Percentiles rank a stretch among this genome's conserved stretches.
These are phyloP conservation scores for Cercospora citrullina DNA, from an alignment of 2,329 filamentous ascomycete genomes.

Conservation along the genomic window DNA sequence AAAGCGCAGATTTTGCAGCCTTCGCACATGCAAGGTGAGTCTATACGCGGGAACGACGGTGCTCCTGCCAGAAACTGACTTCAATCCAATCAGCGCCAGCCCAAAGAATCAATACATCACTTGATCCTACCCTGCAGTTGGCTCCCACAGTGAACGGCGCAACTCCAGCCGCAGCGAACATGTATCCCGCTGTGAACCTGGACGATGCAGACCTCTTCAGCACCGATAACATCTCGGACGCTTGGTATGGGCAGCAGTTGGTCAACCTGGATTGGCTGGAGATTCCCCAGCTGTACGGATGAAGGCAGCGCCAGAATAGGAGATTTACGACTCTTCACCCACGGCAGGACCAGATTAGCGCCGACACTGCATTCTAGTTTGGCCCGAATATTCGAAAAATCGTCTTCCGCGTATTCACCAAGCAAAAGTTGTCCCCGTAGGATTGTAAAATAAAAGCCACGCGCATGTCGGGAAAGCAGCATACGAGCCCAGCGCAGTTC, in stretches of 20 bases:
- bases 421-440: neutral
- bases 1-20: slow-evolving; percentile 24
- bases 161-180: slow-evolving; percentile 7
- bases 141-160: neutral
- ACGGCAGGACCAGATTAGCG: neutral
- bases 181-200: slow-evolving; percentile 21
- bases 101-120: neutral
- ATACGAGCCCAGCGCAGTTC: too few species aligned
- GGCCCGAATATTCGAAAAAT: neutral
- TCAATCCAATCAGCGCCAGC: neutral
- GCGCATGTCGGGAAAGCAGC: neutral
- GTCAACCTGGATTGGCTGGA: slow-evolving; percentile 33
- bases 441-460: neutral
- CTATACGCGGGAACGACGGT: neutral
- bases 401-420: neutral
- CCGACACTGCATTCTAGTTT: neutral
- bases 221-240: slow-evolving; percentile 30
- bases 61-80: neutral
- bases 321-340: neutral
- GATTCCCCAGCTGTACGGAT: slow-evolving; percentile 21
- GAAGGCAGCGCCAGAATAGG: neutral
- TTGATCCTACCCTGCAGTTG: slow-evolving; percentile 3
- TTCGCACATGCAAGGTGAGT: slow-evolving; percentile 5
- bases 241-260: slow-evolving; percentile 32
- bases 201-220: slow-evolving; percentile 29